Conservation (phyloP, 306 rosid species). For the Acacia acuminata region DNA sequence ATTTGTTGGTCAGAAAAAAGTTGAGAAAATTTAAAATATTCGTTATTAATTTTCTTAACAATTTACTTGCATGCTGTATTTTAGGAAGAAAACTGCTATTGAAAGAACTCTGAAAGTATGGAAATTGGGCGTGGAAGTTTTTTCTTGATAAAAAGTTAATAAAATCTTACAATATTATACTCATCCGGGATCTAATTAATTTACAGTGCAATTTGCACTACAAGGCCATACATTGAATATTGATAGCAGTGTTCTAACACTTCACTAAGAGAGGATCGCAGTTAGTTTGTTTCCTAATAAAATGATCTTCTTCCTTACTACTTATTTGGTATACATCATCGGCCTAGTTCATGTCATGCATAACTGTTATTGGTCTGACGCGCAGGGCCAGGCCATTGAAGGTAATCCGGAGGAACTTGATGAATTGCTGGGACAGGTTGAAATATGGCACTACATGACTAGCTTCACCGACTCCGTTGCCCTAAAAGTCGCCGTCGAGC, state of each 20-base stretch:
- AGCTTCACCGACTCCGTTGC: constrained; percentile 44
- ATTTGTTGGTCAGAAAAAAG: background rate
- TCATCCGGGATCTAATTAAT: no score
- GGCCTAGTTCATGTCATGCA: background rate
- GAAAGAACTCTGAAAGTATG: background rate
- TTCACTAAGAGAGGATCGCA: background rate
- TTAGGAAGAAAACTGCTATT: background rate
- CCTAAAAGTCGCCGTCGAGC: constrained; percentile 38
- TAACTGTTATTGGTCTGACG: background rate
- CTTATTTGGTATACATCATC: background rate
- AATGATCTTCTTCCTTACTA: background rate
- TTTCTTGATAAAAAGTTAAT: no score
- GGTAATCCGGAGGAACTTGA: constrained; percentile 35
- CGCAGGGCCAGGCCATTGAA: constrained; percentile 24
- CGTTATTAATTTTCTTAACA: background rate
- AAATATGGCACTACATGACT: constrained; percentile 46
- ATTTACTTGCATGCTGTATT: background rate
- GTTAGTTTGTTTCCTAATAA: background rate
- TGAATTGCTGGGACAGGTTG: constrained; percentile 41
- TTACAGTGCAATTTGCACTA: no score
- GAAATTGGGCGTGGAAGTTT: background rate
- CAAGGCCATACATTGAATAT: no score
- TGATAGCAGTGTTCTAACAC: no score
- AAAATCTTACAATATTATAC: background rate
- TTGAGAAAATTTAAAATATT: background rate